These are phyloP conservation scores for Leccinum proximum DNA, from an alignment of 1,284 basidiomycete species.

Conservation along the genomic window DNA sequence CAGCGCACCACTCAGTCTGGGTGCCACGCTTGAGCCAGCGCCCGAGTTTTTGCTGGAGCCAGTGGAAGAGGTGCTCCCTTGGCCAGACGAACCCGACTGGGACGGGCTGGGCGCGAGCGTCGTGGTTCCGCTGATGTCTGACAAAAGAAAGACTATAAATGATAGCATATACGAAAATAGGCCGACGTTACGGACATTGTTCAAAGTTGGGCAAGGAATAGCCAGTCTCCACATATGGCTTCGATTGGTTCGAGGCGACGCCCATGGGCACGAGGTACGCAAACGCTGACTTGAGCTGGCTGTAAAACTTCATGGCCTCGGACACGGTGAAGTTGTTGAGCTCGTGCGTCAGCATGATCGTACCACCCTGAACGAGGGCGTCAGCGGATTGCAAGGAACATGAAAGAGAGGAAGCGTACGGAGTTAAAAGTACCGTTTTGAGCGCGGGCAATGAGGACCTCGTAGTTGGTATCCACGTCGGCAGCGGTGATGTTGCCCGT, in stretches of 20 bases:
- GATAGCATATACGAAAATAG: neutral
- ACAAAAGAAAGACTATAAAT: neutral
- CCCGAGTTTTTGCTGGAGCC: neutral
- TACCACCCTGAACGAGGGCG: constrained; percentile 33
- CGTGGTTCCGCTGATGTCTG: constrained; percentile 28
- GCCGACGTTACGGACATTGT: constrained; percentile 37
- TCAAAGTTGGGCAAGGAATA: constrained; percentile 39
- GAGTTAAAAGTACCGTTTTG: constrained; percentile 37
- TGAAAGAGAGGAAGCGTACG: constrained; percentile 21
- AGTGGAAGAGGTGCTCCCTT: neutral
- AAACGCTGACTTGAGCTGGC: constrained; percentile 40
- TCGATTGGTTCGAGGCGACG: constrained; percentile 42
- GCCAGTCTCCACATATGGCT: constrained; percentile 45
- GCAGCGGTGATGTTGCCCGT: constrained; percentile 40
- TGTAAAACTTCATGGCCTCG: constrained; percentile 41
- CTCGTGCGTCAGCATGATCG: constrained; percentile 49
- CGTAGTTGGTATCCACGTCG: constrained; percentile 41
- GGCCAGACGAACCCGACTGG: constrained; percentile 1
- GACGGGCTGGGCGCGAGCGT: constrained; percentile 6
- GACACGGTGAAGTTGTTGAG: constrained; percentile 49
- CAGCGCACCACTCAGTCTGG: neutral
- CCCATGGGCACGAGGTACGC: constrained; percentile 47
- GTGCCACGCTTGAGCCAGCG: neutral
- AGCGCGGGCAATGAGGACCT: constrained; percentile 35
- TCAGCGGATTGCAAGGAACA: neutral